Evolutionary conservation across 176 grass and related monocot species (phyloP).

Genomic region (Carex kokanica): DNA sequence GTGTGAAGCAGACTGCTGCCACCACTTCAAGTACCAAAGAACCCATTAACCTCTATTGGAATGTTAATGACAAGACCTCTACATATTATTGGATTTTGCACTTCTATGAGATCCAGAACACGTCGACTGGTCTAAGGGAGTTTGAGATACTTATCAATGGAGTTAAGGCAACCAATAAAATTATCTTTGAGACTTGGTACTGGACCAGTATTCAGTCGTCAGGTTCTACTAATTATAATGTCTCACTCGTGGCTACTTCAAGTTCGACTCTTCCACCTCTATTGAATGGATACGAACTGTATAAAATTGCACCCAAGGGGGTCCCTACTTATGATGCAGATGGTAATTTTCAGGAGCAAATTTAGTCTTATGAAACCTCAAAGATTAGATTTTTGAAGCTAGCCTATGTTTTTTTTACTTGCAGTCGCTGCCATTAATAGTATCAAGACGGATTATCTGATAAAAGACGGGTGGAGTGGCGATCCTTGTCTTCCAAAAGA

Average conservation of each 20-base stretch:
- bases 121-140: conserved; percentile 4
- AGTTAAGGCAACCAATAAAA: not conserved
- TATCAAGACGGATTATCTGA: not conserved
- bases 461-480: conserved; percentile 5
- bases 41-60: not conserved
- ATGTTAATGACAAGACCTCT: not conserved
- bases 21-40: not conserved
- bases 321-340: not conserved
- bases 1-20: conserved; percentile 32
- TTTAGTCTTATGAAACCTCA: not conserved
- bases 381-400: not conserved
- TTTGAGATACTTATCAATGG: conserved; percentile 30
- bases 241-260: conserved; percentile 15
- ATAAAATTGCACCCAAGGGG: not conserved
- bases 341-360: not conserved
- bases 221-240: not conserved
- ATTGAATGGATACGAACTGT: conserved; percentile 40
- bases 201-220: not conserved
- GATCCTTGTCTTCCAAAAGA: conserved; percentile 7
- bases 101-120: conserved; percentile 25
- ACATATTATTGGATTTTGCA: conserved; percentile 24
- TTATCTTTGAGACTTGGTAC: not conserved
- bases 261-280: conserved; percentile 16
- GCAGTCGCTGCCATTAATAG: not conserved
- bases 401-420: not conserved